Percentiles rank a stretch among this genome's conserved stretches.
Evolutionary conservation across 1,139 yeast species (phyloP).

Genomic region (Saccharomyces pastorianus): DNA sequence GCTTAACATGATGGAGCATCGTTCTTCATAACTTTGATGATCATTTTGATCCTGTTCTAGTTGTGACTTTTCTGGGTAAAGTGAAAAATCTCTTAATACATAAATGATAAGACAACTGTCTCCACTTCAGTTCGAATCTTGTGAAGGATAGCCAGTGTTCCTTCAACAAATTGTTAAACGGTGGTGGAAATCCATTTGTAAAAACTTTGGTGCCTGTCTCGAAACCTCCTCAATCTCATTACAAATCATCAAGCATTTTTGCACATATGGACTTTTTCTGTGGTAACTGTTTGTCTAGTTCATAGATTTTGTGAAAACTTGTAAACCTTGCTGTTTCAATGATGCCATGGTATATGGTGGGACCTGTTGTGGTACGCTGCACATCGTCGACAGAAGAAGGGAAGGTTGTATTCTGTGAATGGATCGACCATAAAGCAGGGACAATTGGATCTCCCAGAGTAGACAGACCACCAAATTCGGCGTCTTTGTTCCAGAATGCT

Average conservation of each 20-base stretch:
- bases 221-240: slow-evolving; percentile 39
- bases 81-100: slow-evolving; percentile 18
- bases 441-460: slow-evolving; percentile 56
- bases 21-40: slow-evolving; percentile 34
- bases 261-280: slow-evolving; percentile 36
- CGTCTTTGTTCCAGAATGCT: slow-evolving; percentile 38
- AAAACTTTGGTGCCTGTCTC: slow-evolving; percentile 41
- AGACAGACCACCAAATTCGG: slow-evolving; percentile 56
- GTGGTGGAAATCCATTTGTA: slow-evolving; percentile 26
- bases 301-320: slow-evolving; percentile 37
- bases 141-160: slow-evolving; percentile 12
- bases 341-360: slow-evolving; percentile 54
- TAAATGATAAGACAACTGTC: slow-evolving; percentile 7
- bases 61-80: slow-evolving; percentile 5
- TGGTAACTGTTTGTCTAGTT: slow-evolving; percentile 44
- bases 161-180: slow-evolving; percentile 6
- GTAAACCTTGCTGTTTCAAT: slow-evolving; percentile 44
- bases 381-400: slow-evolving; percentile 49
- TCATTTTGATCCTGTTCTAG: slow-evolving; percentile 32
- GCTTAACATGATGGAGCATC: slow-evolving; percentile 45
- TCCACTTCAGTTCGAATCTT: slow-evolving; percentile 12
- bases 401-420: too few relatives aligned
- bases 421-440: slow-evolving; percentile 61
- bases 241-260: slow-evolving; percentile 39
- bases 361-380: slow-evolving; percentile 34